Base-by-base conservation (phyloP, 495 filamentous ascomycete species). In the Aspergillus haitiensis region DNA sequence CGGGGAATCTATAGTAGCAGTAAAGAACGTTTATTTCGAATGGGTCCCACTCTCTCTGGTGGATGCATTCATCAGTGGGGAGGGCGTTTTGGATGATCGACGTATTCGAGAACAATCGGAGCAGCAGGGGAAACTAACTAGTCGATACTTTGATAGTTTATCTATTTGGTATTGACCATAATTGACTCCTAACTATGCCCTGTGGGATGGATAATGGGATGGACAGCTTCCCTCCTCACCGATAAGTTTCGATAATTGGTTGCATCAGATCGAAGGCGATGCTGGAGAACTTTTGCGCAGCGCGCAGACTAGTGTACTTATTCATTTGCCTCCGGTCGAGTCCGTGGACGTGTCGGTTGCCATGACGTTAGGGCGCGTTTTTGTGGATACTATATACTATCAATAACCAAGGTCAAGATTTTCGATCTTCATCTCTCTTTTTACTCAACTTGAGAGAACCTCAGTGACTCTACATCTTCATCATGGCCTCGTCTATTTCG, bases 1-100 rank as follows among this genome's bases (percentile, higher is more conserved):
- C 32, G 7, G n/a, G 8, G 31, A 11, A 10, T 34, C 16, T 8
- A 5, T 63, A 5, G 75, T 83, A 0, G 40, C 68, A 11, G 74
- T 87, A 10, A 79, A 74, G 48, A 89, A 89, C 59, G 61, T 79
- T 12, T 87, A 85, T 55, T 89, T 89, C 56, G 87, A 91, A 70
- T 88, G 86, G 86, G 75, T 87, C 7, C 78, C 82, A 2, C 65
- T 75, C 5, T 51, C 59, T 2, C 68, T 81, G 31, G 74, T 89
- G 0, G 79, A 88, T 66, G 75, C 64, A 0, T 87, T 85, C 60
- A 62, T 86, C 50, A 82, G 81, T 6, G 86, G 89, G 44, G 64
- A 76, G 7, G 81, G 81, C 0, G 57, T 71, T 7, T 48, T 77
- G 55, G 64, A 64, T 6, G 55, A 47, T 8, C 55, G 47, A 1